Base-by-base conservation (phyloP, 1,284 basidiomycete genomes). In the Vanrija sp. region DNA sequence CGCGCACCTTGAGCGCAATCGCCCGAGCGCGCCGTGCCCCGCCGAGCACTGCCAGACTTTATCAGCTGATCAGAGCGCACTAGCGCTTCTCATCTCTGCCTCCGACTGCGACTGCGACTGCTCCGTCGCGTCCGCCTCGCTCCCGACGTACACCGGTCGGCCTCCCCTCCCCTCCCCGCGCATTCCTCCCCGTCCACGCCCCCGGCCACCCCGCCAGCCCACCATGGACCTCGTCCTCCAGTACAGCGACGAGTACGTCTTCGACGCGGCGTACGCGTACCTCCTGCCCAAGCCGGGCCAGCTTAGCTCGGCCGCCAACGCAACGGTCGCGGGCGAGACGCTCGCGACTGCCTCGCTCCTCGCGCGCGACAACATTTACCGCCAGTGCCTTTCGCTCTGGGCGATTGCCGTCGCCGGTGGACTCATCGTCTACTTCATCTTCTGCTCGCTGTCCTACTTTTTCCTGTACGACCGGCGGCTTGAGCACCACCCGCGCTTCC, bases 391-490 rank as follows among this genome's bases (percentile, higher is more conserved):
- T 22, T 96, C 93, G 2, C 80, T 98, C 51, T 77, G 78, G 60
- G 71, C 81, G 41, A 71, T 98, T 62, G 95, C 93, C 8, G 78
- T 89, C 56, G 65, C 90, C 56, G 92, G 91, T 59, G 89, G 92
- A 50, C 82, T 86, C 64, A 37, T 84, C 43, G 80, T 94, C 47
- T 94, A 99, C 77, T 95, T 97, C 76, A 53, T 85, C 41, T 88
- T 96, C 67, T 93, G 93, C 23, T 78, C 81, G 25, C 71, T 92
- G 12, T 91, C 91, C 4, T 99, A 93, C 78, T 79, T 78, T 52
- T 87, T 82, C 75, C 83, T 98, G 57, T 99, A 97, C 83, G 94
- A 98, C 78, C 87, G 93, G 66, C 85, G 94, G 22, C 91, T 98
- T 85, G 93, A 93, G 85, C 83, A 84, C 46, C 95, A 99, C 77